Percentiles rank a stretch among this genome's conserved stretches.
Conservation (phyloP, 2,329 filamentous ascomycete species). For the Graphilbum sp. region DNA sequence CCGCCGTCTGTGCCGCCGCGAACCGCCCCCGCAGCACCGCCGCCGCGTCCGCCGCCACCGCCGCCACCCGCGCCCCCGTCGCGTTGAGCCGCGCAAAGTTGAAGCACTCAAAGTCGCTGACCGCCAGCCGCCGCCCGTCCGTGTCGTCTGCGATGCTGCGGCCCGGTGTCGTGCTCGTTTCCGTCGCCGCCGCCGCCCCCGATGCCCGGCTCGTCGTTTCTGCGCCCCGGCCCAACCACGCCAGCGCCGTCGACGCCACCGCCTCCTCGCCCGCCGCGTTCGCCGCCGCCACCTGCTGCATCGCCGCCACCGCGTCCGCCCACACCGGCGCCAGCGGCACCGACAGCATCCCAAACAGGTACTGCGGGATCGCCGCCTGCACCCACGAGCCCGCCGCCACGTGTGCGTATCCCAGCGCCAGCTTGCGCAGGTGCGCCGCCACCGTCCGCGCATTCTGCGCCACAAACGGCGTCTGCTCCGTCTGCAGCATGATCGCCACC, state of each 20-base stretch:
- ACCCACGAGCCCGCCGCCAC: conserved; percentile 47
- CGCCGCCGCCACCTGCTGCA: conserved; percentile 58
- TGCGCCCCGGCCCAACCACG: conserved; percentile 42
- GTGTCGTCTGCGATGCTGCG: conserved; percentile 18
- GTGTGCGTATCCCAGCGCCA: conserved; percentile 47
- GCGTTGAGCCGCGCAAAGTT: conserved; percentile 47
- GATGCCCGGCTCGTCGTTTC: too few species aligned
- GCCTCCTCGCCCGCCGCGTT: conserved; percentile 52
- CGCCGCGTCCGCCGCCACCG: conserved; percentile 33
- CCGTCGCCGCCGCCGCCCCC: too few species aligned
- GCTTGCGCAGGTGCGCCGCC: conserved; percentile 71
- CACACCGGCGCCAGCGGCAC: conserved; percentile 73
- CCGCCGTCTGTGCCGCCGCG: conserved; percentile 41
- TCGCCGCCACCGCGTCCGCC: conserved; percentile 62
- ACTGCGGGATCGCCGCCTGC: conserved; percentile 56
- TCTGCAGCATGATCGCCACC: conserved; percentile 52
- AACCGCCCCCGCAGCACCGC: conserved; percentile 48
- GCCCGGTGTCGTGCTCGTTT: too few species aligned
- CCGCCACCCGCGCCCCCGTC: conserved; percentile 32
- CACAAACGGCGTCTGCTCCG: conserved; percentile 65
- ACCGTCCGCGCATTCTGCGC: conserved; percentile 62
- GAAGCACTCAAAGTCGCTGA: conserved; percentile 73
- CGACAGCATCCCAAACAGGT: conserved; percentile 79
- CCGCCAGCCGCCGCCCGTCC: conserved; percentile 13
- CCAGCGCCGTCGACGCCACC: conserved; percentile 56